Evolutionary conservation across 257 asterid species (phyloP).

Genomic region (Solanum paucissectum): DNA sequence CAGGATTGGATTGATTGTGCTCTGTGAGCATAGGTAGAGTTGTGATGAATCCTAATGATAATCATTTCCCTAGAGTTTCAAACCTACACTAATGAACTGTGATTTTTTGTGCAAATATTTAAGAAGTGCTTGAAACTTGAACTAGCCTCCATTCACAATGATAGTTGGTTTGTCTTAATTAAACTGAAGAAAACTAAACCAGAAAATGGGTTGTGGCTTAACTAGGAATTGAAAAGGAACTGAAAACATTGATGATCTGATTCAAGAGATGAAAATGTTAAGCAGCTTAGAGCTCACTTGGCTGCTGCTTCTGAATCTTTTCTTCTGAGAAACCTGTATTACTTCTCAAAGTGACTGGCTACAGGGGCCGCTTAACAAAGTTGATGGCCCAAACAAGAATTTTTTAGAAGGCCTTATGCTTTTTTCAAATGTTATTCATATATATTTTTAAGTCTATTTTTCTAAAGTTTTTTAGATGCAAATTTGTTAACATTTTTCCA

Average conservation of each 20-base stretch:
- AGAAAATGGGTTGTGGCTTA: background rate
- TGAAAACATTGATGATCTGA: background rate
- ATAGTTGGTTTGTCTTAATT: background rate
- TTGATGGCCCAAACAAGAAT: background rate
- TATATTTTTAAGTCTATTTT: background rate
- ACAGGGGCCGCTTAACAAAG: background rate
- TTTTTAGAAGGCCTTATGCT: background rate
- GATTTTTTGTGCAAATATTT: background rate
- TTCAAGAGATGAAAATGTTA: background rate
- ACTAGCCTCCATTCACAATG: background rate
- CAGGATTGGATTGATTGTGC: background rate
- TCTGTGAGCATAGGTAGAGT: background rate
- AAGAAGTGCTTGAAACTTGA: background rate
- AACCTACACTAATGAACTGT: background rate
- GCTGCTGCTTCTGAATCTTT: background rate
- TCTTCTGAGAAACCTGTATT: background rate
- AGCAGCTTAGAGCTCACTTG: background rate
- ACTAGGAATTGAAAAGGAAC: background rate
- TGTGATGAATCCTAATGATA: background rate
- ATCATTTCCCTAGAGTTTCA: background rate
- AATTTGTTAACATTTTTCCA: background rate
- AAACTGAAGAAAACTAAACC: background rate
- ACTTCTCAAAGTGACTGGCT: background rate
- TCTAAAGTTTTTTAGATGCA: background rate
- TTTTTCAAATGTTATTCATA: background rate